Base-by-base conservation (phyloP, 768 basidiomycete genomes). In the Leccinum pellstonianum region DNA sequence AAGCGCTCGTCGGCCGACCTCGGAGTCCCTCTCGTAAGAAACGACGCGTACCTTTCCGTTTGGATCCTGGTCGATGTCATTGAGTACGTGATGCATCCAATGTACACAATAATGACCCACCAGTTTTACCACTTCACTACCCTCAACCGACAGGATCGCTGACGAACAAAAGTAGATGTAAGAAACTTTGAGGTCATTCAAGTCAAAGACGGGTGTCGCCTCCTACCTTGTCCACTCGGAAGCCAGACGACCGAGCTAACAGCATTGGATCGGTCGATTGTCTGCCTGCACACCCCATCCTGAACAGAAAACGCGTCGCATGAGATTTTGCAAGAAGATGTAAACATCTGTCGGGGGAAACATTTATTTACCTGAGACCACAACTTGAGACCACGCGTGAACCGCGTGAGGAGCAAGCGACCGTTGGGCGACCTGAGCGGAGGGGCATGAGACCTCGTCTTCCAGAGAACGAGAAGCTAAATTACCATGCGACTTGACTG, bases 121-220 rank as follows among this genome's bases (percentile, higher is more conserved):
- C 69, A 82, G 59, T 66, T 80, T 80, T 9, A 73, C 71, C 33
- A 83, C 79, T 10, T 77, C 75, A 57, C 72, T 75, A 8, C 76
- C 77, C 68, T 84, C 82, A 15, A 83, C 81, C 8, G 81, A 81
- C 43, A 84, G 63, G 62, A 84, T 81, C 5, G 69, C 81, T 80
- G 38, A n/a, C 35, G 6, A 21, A n/a, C 19, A 31, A 29, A 25
- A 23, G 25, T 14, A 43, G 21, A 43, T n/a, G 9, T 43, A 9
- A 10, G 43, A 19, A 46, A 43, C 9, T 43, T n/a, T 19, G 43
- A 46, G 19, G 19, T 5, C n/a, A 43, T 43, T 19, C 35, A 25
- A 31, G 10, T 19, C 14, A 21, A 7, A 37, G 15, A 33, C 3
- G 53, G 33, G 12, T 10, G 19, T 37, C 6, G 8, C 8, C 12